A percentile compares a stretch with the other conserved stretches of the same genome.
phyloP scores from a whole-genome alignment of 495 filamentous ascomycete species.

The Hamigera avellanea region DNA sequence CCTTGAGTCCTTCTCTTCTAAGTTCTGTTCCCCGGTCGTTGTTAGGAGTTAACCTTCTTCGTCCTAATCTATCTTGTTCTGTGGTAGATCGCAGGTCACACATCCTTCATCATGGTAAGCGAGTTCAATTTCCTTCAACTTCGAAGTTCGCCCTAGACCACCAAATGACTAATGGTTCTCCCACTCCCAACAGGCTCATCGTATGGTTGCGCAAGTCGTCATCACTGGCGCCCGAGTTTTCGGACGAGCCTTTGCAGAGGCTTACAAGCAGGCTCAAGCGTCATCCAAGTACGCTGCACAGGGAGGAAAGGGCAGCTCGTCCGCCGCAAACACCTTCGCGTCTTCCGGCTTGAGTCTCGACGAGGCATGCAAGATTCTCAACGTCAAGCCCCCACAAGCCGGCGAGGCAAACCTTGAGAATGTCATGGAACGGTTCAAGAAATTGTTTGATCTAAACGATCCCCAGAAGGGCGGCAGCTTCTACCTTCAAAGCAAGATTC shows the following conservation, averaged over 20 bases:
- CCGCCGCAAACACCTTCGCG: conserved; percentile 37
- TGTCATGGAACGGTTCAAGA: conserved; percentile 82
- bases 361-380: conserved; percentile 95
- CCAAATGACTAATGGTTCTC: too few species aligned
- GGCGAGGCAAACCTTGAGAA: conserved; percentile 66
- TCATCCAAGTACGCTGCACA: conserved; percentile 71
- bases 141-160: too few species aligned
- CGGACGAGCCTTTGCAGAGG: conserved; percentile 83
- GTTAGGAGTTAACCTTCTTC: conserved; percentile 2
- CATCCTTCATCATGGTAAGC: neutral
- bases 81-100: conserved; percentile 1
- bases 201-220: conserved; percentile 87
- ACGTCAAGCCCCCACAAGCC: conserved; percentile 77
- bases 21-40: conserved; percentile 8
- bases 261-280: conserved; percentile 83
- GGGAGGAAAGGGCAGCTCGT: conserved; percentile 37
- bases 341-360: conserved; percentile 75
- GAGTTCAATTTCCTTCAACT: neutral
- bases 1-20: conserved; percentile 9
- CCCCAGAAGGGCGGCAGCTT: conserved; percentile 93
- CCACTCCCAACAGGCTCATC: conserved; percentile 59
- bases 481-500: conserved; percentile 93
- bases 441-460: conserved; percentile 85
- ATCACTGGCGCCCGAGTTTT: conserved; percentile 81
- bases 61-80: conserved; percentile 1